Evolutionary conservation across 345 rosid species (phyloP).

Genomic region (Aquilaria sinensis): DNA sequence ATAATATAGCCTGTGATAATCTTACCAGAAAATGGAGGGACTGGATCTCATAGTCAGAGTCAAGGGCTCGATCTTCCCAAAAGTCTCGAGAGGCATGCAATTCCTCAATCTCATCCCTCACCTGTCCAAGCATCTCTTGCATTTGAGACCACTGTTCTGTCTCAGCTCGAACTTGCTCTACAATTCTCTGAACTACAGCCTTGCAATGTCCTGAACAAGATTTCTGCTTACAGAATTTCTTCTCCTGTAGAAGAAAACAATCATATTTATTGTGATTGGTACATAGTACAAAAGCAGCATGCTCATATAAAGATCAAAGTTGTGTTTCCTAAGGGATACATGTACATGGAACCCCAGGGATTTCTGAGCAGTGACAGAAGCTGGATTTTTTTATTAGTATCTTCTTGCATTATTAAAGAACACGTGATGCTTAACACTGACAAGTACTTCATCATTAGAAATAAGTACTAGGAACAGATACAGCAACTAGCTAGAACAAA

Average conservation of each 20-base stretch:
- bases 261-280: too few relatives aligned
- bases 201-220: conserved; percentile 75
- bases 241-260: conserved; percentile 23
- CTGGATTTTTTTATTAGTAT: too few relatives aligned
- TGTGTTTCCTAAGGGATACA: neutral
- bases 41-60: conserved; percentile 52
- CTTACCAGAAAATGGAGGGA: conserved; percentile 52
- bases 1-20: neutral
- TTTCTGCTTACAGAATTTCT: conserved; percentile 15
- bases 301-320: too few relatives aligned
- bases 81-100: conserved; percentile 75
- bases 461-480: too few relatives aligned
- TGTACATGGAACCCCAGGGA: neutral
- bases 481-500: too few relatives aligned
- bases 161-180: conserved; percentile 82
- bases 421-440: too few relatives aligned
- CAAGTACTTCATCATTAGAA: too few relatives aligned
- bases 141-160: conserved; percentile 98
- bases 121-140: conserved; percentile 85
- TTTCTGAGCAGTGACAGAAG: neutral
- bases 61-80: conserved; percentile 81
- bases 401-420: too few relatives aligned
- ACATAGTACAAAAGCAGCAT: too few relatives aligned
- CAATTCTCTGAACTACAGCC: conserved; percentile 54
- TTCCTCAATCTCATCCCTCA: conserved; percentile 87